Evolutionary conservation across 2,329 filamentous ascomycete species (phyloP), one percentile per base, ranked within the genome.

Genomic region (Aspergillus sp.): DNA sequence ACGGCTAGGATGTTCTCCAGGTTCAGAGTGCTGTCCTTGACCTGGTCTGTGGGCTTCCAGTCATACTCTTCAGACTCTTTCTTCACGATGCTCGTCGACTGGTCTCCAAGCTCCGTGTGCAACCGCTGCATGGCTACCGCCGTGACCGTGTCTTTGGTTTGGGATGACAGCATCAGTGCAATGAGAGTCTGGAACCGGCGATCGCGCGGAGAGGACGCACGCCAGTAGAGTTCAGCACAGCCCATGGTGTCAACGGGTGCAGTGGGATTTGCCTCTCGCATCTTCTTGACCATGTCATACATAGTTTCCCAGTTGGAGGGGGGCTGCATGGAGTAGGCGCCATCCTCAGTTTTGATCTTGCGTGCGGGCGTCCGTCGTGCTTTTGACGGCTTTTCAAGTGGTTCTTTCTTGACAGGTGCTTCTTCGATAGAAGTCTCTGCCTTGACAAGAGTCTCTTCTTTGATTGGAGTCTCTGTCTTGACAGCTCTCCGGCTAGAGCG

Each of bases 221-320:
- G 74, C 77, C 77, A 80, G 64, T 78, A 75, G 8, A 81, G 68
- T 50, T 81, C 75, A 23, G 78, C 92, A 77, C 95, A 99, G 10
- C 95, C 95, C 93, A 98, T 97, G 0, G 94, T 98, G 75, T 99
- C 95, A 10, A 99, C 95, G 0, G 94, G 90, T 0, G 95, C 95
- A 0, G 77, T 80, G 5, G 84, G 76, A 41, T 84, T 90, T 77
- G 80, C 84, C 73, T 73, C 90, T 78, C 78, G 88, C 92, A 98
- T 97, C 70, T 86, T 84, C 70, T 89, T 88, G 48, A 96, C 90
- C 0, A 86, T 79, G 36, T 83, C 78, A 77, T 97, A 99, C 59
- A 96, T 87, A 59, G 88, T 84, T 63, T 92, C 87, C 95, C 95
- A 97, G 73, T 92, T 87, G 0, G 87, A 82, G 0, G 93, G 92